Conservation (phyloP, 2,329 filamentous ascomycete genomes). For the Claviceps monticola region DNA sequence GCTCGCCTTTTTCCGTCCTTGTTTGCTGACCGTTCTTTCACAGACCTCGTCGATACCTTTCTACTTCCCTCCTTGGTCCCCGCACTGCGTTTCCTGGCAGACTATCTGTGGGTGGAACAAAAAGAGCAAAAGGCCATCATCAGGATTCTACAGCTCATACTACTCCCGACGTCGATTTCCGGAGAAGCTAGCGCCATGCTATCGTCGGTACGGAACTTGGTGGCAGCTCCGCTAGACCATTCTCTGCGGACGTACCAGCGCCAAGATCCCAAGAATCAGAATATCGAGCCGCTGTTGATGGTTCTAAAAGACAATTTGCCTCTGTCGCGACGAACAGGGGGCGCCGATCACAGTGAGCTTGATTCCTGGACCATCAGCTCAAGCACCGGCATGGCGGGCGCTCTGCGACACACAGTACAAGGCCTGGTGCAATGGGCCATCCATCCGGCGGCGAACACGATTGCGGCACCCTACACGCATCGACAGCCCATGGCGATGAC, state of each 20-base stretch:
- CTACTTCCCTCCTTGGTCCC: slow-evolving; percentile 65
- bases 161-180: slow-evolving; percentile 57
- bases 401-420: slow-evolving; percentile 47
- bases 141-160: slow-evolving; percentile 56
- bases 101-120: slow-evolving; percentile 54
- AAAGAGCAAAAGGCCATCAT: slow-evolving; percentile 55
- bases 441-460: slow-evolving; percentile 37
- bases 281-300: slow-evolving; percentile 56
- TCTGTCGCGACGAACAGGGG: slow-evolving; percentile 46
- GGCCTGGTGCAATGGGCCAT: slow-evolving; percentile 54
- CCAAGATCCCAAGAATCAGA: slow-evolving; percentile 51
- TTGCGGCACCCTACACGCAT: slow-evolving; percentile 57
- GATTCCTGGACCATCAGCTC: slow-evolving; percentile 49
- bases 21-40: neutral
- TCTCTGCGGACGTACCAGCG: slow-evolving; percentile 53
- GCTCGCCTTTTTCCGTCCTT: neutral
- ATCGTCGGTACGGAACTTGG: slow-evolving; percentile 54
- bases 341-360: slow-evolving; percentile 50
- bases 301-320: slow-evolving; percentile 46
- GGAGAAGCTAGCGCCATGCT: slow-evolving; percentile 60
- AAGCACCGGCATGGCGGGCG: slow-evolving; percentile 40
- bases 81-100: slow-evolving; percentile 56
- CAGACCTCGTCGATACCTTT: slow-evolving; percentile 66
- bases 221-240: slow-evolving; percentile 54
- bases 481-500: slow-evolving; percentile 50